Base-by-base conservation (phyloP, 140 eudicot genomes). In the Cichorium intybus region DNA sequence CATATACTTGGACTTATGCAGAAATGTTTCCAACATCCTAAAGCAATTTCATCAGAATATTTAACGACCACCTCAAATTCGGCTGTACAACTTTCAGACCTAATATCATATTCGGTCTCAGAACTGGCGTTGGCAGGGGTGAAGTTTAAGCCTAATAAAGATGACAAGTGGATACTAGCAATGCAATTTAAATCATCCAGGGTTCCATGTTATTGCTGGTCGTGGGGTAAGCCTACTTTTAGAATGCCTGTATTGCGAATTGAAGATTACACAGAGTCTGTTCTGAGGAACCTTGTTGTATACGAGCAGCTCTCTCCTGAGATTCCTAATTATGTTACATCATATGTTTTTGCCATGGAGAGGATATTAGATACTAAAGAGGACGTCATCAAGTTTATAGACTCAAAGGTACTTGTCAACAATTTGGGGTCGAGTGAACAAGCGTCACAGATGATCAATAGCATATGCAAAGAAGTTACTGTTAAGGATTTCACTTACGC, bases 341-440 rank as follows among this genome's bases (percentile, higher is more conserved):
- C 79, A 4, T 75, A 58, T 10, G 75, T 70, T 7, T 66, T 66
- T 51, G 51, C 68, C 39, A 66, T 75, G 75, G 69, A 65, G 26
- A 55, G 35, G 45, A n/a, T 74, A 34, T 15, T 41, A 8, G 60
- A 62, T n/a, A 56, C 79, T 37, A 57, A 62, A 59, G 74, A 53
- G 12, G 79, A 66, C 21, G 24, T 67, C 12, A 9, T 24, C 49
- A 41, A 28, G 78, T 47, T 64, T 26, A 29, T 17, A 2, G 53
- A 64, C 16, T 58, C 78, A 0, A 17, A 23, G 26, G 72, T 73
- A 15, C 3, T 73, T n/a, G 15, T 22, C 1, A 73, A 34, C 69
- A 22, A 48, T 28, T 43, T 75, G 60, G 63, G 74, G 6, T 47
- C 74, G 6, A 24, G 58, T 9, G 70, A 74, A 14, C 59, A 74